Conservation (phyloP, 1,284 basidiomycete genomes). For the Pisolithus thermaeus region DNA sequence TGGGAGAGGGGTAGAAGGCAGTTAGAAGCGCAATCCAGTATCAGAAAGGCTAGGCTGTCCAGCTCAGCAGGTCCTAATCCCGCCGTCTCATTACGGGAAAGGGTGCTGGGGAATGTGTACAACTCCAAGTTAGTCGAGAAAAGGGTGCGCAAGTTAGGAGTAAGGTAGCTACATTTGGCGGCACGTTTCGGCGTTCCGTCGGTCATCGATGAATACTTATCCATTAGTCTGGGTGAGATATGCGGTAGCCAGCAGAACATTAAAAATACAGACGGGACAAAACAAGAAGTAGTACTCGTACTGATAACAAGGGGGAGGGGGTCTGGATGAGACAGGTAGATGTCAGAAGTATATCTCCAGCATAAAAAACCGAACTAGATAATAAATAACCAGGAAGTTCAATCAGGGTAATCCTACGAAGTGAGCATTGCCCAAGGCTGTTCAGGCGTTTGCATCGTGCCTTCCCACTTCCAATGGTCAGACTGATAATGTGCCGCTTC, state of each 20-base stretch:
- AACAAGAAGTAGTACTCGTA: conserved; percentile 31
- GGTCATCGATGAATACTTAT: conserved; percentile 15
- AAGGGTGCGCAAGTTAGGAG: conserved; percentile 7
- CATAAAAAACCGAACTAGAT: conserved; percentile 30
- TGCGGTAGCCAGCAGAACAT: conserved; percentile 33
- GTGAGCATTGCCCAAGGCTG: conserved; percentile 69
- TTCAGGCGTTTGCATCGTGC: conserved; percentile 55
- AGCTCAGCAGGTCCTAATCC: conserved; percentile 26
- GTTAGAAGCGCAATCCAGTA: conserved; percentile 33
- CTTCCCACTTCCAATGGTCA: conserved; percentile 68
- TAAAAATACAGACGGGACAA: conserved; percentile 34
- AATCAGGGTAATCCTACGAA: conserved; percentile 35
- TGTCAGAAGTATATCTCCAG: conserved; percentile 29
- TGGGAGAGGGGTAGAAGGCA: conserved; percentile 51
- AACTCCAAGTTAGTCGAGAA: conserved; percentile 18
- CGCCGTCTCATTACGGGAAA: conserved; percentile 40
- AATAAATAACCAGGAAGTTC: conserved; percentile 29
- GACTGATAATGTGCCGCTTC: conserved; percentile 65
- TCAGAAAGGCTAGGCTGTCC: conserved; percentile 45
- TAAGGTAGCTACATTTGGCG: conserved; percentile 6
- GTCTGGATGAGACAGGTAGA: conserved; percentile 7
- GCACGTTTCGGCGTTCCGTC: no score
- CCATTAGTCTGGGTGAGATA: conserved; percentile 38
- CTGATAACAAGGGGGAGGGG: conserved; percentile 22
- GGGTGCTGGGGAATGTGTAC: conserved; percentile 53